Conservation (phyloP, 163 green algal genomes). For the Chlorella variabilis region DNA sequence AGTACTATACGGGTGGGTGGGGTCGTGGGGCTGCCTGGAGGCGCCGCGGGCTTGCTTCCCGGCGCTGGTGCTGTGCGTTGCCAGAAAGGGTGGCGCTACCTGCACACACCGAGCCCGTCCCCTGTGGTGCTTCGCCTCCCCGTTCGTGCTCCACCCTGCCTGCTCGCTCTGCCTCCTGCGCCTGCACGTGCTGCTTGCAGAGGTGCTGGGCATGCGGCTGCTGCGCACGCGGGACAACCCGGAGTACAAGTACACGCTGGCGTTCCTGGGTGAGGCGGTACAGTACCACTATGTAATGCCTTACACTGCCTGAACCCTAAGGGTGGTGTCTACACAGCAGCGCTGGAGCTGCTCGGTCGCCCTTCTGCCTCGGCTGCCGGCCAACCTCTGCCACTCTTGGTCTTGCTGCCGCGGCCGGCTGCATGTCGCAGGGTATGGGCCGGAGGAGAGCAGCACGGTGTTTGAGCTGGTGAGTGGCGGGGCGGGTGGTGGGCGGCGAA, state of each 20-base stretch:
- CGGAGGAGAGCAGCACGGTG: conserved; percentile 70
- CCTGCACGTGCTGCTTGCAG: no score
- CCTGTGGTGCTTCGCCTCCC: neutral
- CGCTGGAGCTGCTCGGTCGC: no score
- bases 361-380: no score
- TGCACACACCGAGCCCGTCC: neutral
- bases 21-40: no score
- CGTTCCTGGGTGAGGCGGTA: conserved; percentile 65
- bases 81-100: no score
- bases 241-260: conserved; percentile 84
- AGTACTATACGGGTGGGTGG: conserved; percentile 71
- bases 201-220: conserved; percentile 68
- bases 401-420: neutral
- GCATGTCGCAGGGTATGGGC: conserved; percentile 84
- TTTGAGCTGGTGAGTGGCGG: conserved; percentile 76
- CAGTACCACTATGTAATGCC: no score
- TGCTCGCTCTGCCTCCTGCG: no score
- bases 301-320: no score
- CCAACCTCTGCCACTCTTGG: no score
- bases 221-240: conserved; percentile 76
- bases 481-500: neutral
- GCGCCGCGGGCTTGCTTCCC: no score
- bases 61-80: no score
- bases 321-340: no score
- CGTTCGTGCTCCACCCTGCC: neutral